Evolutionary conservation across 768 basidiomycete genomes (phyloP), one percentile per base, ranked within the genome.

Genomic region (Ephemerocybe angulata): DNA sequence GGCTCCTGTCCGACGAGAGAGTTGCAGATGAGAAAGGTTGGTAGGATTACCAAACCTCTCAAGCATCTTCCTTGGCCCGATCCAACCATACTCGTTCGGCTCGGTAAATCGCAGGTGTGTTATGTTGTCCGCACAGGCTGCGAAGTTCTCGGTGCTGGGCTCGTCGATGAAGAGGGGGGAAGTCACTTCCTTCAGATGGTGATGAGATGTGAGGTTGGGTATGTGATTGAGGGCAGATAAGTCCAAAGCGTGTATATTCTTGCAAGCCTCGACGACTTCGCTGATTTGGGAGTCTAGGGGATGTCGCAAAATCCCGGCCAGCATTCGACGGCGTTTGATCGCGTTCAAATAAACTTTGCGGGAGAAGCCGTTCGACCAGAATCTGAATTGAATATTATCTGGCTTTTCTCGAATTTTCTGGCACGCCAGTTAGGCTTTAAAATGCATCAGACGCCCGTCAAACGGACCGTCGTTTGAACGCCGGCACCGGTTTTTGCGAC

Each of bases 21-120:
- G 62, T 48, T 75, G 67, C 17, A 77, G 62, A 58, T 77, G 71
- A 1, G 76, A 67, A 4, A 78, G 67, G 25, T 69, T 57, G 1
- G 70, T 70, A 3, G 72, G 65, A n/a, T 62, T 33, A 4, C 70
- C 71, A 47, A 76, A 71, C 19, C 65, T 59, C 6, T 53, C 58
- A 31, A 76, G 60, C 27, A 74, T 70, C 21, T 65, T 58, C 25
- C 59, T 59, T 1, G 74, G 76, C 4, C 71, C 68, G 38, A 64
- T 58, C 73, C 74, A 76, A 12, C 58, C 57, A 48, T 12, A 50
- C 22, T 69, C 66, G 29, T 69, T 61, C 1, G 75, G 75, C 57
- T 76, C 73, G 35, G 70, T 71, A 53, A 77, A 64, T 8, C 73
- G 69, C 3, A 77, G 68, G 58, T 70, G 71, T 3, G 72, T 70